phyloP scores from a whole-genome alignment of 129 eudicot genomes.

The Helianthus tuberosus region DNA sequence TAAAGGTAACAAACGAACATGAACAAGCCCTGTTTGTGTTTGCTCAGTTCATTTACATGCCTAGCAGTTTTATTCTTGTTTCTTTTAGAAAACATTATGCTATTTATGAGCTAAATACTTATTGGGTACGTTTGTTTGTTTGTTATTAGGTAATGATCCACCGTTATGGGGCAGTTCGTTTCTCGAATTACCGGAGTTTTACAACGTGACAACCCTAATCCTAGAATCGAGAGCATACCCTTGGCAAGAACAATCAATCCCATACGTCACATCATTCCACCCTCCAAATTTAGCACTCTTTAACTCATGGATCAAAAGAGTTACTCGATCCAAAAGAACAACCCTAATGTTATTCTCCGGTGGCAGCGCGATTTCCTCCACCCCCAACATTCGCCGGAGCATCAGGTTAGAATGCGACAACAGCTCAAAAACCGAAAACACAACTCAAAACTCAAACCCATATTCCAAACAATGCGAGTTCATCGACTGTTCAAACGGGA shows the following conservation, averaged over 20 bases:
- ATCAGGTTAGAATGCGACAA: conserved; percentile 70
- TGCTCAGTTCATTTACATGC: too few relatives aligned
- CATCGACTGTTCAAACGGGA: conserved; percentile 79
- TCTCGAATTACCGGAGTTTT: conserved; percentile 68
- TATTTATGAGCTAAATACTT: too few relatives aligned
- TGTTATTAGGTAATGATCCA: conserved; percentile 40
- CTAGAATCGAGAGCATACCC: conserved; percentile 74
- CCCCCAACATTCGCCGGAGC: conserved; percentile 74
- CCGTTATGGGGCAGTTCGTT: conserved; percentile 74
- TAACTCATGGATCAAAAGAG: conserved; percentile 71
- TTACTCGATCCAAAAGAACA: conserved; percentile 45
- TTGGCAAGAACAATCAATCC: conserved; percentile 78
- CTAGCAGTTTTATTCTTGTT: too few relatives aligned
- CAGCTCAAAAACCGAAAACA: neutral
- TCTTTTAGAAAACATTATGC: too few relatives aligned
- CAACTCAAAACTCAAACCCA: conserved; percentile 16
- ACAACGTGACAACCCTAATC: conserved; percentile 60
- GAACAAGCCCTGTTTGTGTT: too few relatives aligned
- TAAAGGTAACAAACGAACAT: too few relatives aligned
- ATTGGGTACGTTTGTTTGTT: too few relatives aligned
- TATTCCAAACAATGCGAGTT: conserved; percentile 60
- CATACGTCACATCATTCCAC: conserved; percentile 87
- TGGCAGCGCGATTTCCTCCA: conserved; percentile 74
- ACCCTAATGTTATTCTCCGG: conserved; percentile 80
- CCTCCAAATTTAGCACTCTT: conserved; percentile 64